Evolutionary conservation across 192 early-diverging fungal genomes (phyloP).

Genomic region (Mycoemilia scoparia): DNA sequence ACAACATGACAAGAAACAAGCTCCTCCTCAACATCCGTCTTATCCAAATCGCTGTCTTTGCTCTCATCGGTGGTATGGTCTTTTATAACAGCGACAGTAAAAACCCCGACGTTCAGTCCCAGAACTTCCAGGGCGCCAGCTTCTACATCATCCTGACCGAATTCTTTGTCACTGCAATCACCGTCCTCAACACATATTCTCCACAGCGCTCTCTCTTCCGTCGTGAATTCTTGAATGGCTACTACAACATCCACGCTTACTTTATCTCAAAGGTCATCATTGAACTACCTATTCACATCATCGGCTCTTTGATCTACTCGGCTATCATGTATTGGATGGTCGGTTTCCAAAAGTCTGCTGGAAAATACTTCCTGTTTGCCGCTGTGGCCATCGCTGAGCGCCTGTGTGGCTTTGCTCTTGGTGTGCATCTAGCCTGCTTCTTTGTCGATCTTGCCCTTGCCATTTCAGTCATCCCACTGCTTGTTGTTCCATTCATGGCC

Average conservation of each 20-base stretch:
- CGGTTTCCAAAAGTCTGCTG: slow-evolving; percentile 22
- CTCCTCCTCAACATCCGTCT: slow-evolving; percentile 27
- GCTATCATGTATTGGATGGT: slow-evolving; percentile 35
- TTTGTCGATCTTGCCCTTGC: slow-evolving; percentile 28
- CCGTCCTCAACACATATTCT: slow-evolving; percentile 31
- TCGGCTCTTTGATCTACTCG: slow-evolving; percentile 24
- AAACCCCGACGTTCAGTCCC: slow-evolving; percentile 11
- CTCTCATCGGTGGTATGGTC: slow-evolving; percentile 32
- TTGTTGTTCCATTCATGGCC: slow-evolving; percentile 35
- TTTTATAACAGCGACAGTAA: slow-evolving; percentile 28
- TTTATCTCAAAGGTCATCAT: slow-evolving; percentile 35
- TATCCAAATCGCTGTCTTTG: slow-evolving; percentile 24
- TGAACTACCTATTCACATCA: slow-evolving; percentile 33
- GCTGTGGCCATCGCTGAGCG: slow-evolving; percentile 12
- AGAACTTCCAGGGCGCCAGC: slow-evolving; percentile 33
- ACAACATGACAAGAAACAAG: slow-evolving; percentile 31
- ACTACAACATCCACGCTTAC: slow-evolving; percentile 35
- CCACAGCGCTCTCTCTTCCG: slow-evolving; percentile 33
- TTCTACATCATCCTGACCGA: slow-evolving; percentile 31
- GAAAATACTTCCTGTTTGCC: slow-evolving; percentile 23
- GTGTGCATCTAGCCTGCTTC: slow-evolving; percentile 29
- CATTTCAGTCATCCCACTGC: slow-evolving; percentile 21
- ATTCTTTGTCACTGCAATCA: slow-evolving; percentile 23
- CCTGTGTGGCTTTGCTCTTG: slow-evolving; percentile 32
- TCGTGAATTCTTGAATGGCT: slow-evolving; percentile 34